Evolutionary conservation across 768 basidiomycete species (phyloP).

Genomic region (Agrocybe chaxingu): DNA sequence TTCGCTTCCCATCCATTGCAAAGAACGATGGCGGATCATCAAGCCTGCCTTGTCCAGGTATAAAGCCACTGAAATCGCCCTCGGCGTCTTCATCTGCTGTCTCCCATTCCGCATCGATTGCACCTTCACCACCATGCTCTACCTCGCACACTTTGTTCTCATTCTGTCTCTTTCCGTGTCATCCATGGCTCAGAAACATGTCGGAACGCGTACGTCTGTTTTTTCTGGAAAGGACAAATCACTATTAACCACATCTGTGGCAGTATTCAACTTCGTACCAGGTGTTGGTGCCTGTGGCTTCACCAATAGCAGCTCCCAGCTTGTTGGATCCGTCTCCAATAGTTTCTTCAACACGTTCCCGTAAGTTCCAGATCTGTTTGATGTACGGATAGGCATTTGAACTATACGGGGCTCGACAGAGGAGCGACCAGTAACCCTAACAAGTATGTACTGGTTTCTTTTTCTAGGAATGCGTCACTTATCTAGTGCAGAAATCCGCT

Average conservation of each 20-base stretch:
- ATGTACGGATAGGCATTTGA: neutral
- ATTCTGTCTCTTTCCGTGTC: neutral
- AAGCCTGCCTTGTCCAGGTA: too few relatives aligned
- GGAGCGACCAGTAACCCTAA: conserved; percentile 25
- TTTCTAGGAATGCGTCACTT: neutral
- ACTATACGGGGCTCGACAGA: conserved; percentile 4
- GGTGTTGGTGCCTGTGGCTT: conserved; percentile 37
- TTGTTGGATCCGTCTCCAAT: conserved; percentile 33
- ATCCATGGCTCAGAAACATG: neutral
- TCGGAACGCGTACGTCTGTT: neutral
- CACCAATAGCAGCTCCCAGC: conserved; percentile 28
- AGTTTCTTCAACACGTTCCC: conserved; percentile 30
- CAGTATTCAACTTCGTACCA: conserved; percentile 32
- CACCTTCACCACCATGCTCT: too few relatives aligned
- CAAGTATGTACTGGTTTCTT: conserved; percentile 7
- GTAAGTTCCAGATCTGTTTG: conserved; percentile 18
- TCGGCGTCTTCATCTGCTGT: too few relatives aligned
- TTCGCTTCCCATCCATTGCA: too few relatives aligned
- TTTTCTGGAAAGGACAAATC: neutral
- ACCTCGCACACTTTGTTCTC: too few relatives aligned
- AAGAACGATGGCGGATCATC: too few relatives aligned
- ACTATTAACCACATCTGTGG: neutral
- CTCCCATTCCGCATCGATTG: too few relatives aligned
- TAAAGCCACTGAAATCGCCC: too few relatives aligned
- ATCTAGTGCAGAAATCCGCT: conserved; percentile 26